These are phyloP conservation scores for Coemansia guatemalensis DNA, from an alignment of 192 early-diverging fungal genomes.

Conservation along the genomic window DNA sequence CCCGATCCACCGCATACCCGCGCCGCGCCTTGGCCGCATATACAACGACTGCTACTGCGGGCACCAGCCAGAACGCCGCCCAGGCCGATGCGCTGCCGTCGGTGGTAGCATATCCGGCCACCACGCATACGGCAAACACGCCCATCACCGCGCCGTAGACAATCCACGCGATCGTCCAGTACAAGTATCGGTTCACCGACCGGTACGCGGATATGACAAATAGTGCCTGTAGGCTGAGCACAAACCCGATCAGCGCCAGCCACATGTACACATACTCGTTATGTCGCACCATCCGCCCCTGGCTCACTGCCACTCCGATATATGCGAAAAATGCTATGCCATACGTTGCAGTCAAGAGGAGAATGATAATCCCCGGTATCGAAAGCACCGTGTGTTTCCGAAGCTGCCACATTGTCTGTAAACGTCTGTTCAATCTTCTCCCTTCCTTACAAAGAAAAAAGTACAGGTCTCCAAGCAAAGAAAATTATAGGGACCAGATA, in stretches of 20 bases:
- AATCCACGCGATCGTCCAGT: slow-evolving; percentile 51
- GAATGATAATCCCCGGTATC: slow-evolving; percentile 40
- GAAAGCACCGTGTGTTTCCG: slow-evolving; percentile 51
- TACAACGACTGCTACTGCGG: slow-evolving; percentile 19
- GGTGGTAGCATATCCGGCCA: slow-evolving; percentile 34
- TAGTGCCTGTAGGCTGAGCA: slow-evolving; percentile 41
- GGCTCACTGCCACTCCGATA: slow-evolving; percentile 34
- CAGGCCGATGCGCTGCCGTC: slow-evolving; percentile 31
- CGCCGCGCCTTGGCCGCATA: slow-evolving; percentile 51
- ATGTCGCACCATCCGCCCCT: slow-evolving; percentile 29
- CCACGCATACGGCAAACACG: slow-evolving; percentile 31
- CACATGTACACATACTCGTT: slow-evolving; percentile 53
- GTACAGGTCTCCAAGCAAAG: not conserved
- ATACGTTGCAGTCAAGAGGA: slow-evolving; percentile 33
- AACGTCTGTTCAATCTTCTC: not conserved
- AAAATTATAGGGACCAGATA: not conserved
- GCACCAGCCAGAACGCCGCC: slow-evolving; percentile 37
- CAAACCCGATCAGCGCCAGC: slow-evolving; percentile 39
- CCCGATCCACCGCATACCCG: slow-evolving; percentile 50
- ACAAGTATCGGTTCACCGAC: slow-evolving; percentile 44
- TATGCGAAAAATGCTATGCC: slow-evolving; percentile 48
- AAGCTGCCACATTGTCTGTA: slow-evolving; percentile 35
- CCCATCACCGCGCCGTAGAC: slow-evolving; percentile 34
- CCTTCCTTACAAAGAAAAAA: not conserved
- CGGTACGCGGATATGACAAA: slow-evolving; percentile 54